Evolutionary conservation across 306 rosid species (phyloP), one percentile per base, ranked within the genome.

Genomic region (Oxytropis ochrocephala): DNA sequence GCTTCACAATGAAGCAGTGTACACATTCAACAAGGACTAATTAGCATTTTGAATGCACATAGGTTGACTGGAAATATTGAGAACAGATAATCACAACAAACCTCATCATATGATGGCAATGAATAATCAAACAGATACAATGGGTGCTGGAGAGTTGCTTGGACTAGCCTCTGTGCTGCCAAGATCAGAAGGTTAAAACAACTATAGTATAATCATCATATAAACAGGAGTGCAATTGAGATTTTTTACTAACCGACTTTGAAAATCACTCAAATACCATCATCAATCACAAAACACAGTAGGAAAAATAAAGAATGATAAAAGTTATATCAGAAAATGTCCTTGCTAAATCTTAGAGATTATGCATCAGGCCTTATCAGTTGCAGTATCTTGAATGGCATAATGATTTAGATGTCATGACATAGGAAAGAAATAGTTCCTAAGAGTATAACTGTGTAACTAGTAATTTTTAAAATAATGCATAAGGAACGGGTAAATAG

Each of bases 111-210:
- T 5, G 87, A 85, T 12, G 80, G 69, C 70, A 88, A 78, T 12
- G 88, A 60, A 75, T 94, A 94, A 70, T 87, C 92, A 65, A 70
- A 24, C 4, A 88, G 79, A 73, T 87, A 94, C 38, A 58, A 75
- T 8, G 90, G 96, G 82, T 94, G 92, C 69, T 82, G 87, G 51
- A 94, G 84, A 61, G 99, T 91, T 55, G 51, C 60, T 60, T 89
- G 91, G 62, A 91, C 97, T 67, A 94, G 79, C 55, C 62, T 81
- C 97, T 91, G 95, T 65, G 68, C 65, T 54, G 77, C 79, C 89
- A 85, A 64, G 19, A 75, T 24, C 67, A 76, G 41, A 58, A 36
- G 75, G 81, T 83, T 76, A 75, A 62, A 79, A 53, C 29, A 86
- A 44, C 69, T 32, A 57, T 24, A 57, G 66, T 16, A 77, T 64